These are phyloP conservation scores for Crithidia brevicula DNA, from an alignment of 208 protist species.

Conservation along the genomic window DNA sequence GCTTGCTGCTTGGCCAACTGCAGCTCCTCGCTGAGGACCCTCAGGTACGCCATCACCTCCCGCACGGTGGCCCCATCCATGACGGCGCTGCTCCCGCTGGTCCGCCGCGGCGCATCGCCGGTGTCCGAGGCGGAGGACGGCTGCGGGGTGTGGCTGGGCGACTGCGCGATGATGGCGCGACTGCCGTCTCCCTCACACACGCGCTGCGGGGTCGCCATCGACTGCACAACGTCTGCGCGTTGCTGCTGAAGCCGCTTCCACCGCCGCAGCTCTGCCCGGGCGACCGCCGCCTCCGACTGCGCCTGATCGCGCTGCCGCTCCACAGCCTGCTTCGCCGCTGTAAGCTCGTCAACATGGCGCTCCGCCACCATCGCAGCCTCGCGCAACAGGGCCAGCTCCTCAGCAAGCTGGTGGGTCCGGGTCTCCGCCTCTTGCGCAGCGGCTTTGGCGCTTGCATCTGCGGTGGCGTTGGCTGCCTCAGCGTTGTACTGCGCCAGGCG, in stretches of 20 bases:
- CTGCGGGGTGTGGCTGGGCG: background rate
- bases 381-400: slow-evolving; percentile 49
- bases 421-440: slow-evolving; percentile 8
- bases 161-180: background rate
- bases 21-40: slow-evolving; percentile 66
- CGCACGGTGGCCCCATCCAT: slow-evolving; percentile 43
- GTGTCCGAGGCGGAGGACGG: slow-evolving; percentile 10
- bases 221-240: background rate
- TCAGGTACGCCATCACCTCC: slow-evolving; percentile 68
- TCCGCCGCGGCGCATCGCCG: background rate
- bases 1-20: slow-evolving; percentile 23
- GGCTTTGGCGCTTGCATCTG: background rate
- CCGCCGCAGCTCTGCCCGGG: slow-evolving; percentile 70
- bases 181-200: background rate
- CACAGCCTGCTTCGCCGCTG: slow-evolving; percentile 27
- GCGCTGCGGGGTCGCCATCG: background rate
- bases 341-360: slow-evolving; percentile 33
- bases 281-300: slow-evolving; percentile 76
- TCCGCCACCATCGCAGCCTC: slow-evolving; percentile 56
- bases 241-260: slow-evolving; percentile 47
- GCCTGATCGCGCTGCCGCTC: slow-evolving; percentile 68
- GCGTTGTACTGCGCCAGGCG: slow-evolving; percentile 46
- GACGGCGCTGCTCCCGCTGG: background rate
- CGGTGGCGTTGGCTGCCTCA: background rate
- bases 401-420: slow-evolving; percentile 22